These are phyloP conservation scores for Tetrapisispora nanseiensis DNA, from an alignment of 805 yeast genomes.

Conservation along the genomic window DNA sequence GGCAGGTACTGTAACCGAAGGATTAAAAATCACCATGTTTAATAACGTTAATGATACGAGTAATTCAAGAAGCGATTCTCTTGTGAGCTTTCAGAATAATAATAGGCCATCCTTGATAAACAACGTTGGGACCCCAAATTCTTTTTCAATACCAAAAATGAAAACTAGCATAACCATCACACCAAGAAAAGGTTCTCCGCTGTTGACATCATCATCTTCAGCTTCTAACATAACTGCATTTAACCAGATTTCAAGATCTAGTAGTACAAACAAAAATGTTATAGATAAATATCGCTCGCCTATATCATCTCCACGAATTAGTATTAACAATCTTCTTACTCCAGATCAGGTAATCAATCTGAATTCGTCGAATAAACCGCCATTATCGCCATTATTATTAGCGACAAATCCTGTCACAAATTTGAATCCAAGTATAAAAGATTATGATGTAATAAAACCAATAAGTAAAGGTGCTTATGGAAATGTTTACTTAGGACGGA, in stretches of 20 bases:
- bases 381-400: conserved; percentile 70
- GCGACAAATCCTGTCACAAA: conserved; percentile 49
- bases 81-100: background rate
- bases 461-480: conserved; percentile 98
- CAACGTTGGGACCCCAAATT: background rate
- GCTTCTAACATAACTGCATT: background rate
- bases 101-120: background rate
- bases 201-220: conserved; percentile 16
- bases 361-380: conserved; percentile 39
- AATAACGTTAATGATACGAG: background rate
- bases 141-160: conserved; percentile 13
- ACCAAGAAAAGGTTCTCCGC: conserved; percentile 51
- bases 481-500: conserved; percentile 76
- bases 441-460: conserved; percentile 85
- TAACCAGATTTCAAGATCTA: conserved; percentile 1
- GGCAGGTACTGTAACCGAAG: background rate
- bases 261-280: conserved; percentile 14
- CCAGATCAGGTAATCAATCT: conserved; percentile 25
- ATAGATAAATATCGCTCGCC: conserved; percentile 35
- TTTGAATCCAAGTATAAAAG: conserved; percentile 65
- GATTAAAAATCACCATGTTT: background rate
- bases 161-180: conserved; percentile 30
- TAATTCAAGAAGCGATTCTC: background rate
- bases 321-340: conserved; percentile 31
- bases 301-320: conserved; percentile 46